A percentile compares a stretch with the other conserved stretches of the same genome.
phyloP scores from a whole-genome alignment of 345 rosid species.

The Adansonia digitata region DNA sequence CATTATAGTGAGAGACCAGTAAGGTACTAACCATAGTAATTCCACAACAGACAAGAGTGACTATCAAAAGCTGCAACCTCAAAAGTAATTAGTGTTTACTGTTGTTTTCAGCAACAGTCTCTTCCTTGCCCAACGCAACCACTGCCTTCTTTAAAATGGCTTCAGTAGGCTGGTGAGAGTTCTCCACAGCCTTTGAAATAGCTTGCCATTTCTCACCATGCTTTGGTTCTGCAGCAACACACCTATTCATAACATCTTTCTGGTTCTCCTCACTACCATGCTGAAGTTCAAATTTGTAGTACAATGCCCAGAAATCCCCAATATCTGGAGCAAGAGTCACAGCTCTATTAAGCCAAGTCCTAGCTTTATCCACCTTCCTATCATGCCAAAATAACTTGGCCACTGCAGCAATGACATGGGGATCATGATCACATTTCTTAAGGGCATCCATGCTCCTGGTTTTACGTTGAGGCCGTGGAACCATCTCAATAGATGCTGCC shows the following conservation, averaged over 20 bases:
- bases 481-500: conserved; percentile 90
- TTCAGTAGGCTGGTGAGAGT: conserved; percentile 78
- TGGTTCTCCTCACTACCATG: conserved; percentile 75
- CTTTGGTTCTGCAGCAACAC: conserved; percentile 74
- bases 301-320: conserved; percentile 90
- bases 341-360: conserved; percentile 72
- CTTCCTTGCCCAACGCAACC: conserved; percentile 69
- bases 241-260: conserved; percentile 70
- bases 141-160: conserved; percentile 74
- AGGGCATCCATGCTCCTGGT: conserved; percentile 67
- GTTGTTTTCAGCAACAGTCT: conserved; percentile 54
- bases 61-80: conserved; percentile 2
- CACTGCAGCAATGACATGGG: conserved; percentile 75
- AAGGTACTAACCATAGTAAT: neutral
- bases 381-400: conserved; percentile 92
- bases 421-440: conserved; percentile 79
- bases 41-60: neutral
- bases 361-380: conserved; percentile 85
- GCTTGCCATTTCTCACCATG: conserved; percentile 92
- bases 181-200: conserved; percentile 80
- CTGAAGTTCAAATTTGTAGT: conserved; percentile 84
- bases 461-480: conserved; percentile 69
- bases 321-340: conserved; percentile 77
- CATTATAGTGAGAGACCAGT: neutral
- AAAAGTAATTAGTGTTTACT: conserved; percentile 26